A percentile compares a stretch with the other conserved stretches of the same genome.
Evolutionary conservation across 371 early-diverging fungal species (phyloP).

Genomic region (Capillidium heterosporum): DNA sequence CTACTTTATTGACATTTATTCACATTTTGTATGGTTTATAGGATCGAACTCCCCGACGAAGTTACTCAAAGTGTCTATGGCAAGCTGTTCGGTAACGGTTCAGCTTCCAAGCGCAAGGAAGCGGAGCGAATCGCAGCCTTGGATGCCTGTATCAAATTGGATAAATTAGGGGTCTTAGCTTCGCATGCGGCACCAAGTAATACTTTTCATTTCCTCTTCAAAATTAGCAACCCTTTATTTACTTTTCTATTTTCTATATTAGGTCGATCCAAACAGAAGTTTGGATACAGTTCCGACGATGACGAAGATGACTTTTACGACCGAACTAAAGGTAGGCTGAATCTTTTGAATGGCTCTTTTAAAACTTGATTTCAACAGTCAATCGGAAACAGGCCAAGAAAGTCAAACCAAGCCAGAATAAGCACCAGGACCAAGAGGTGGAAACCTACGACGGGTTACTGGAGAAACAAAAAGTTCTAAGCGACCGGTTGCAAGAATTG

Average conservation of each 20-base stretch:
- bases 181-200: neutral
- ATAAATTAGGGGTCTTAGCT: neutral
- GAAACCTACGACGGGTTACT: neutral
- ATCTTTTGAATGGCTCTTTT: neutral
- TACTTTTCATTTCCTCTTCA: neutral
- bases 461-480: neutral
- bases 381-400: neutral
- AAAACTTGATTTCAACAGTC: neutral
- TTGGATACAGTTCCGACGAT: neutral
- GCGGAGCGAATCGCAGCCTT: slow-evolving; percentile 4
- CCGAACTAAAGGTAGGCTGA: neutral
- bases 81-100: neutral
- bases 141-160: slow-evolving; percentile 1
- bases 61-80: too few species aligned
- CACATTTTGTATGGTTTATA: neutral
- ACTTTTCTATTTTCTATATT: too few species aligned
- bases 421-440: neutral
- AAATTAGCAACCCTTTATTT: neutral
- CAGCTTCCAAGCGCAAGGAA: neutral
- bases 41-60: too few species aligned
- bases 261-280: neutral
- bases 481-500: neutral
- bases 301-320: slow-evolving; percentile 3
- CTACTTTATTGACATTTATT: neutral
- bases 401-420: neutral